These are phyloP conservation scores for Aegilops umbellulata DNA, from an alignment of 176 grass and related monocot species.

Conservation along the genomic window DNA sequence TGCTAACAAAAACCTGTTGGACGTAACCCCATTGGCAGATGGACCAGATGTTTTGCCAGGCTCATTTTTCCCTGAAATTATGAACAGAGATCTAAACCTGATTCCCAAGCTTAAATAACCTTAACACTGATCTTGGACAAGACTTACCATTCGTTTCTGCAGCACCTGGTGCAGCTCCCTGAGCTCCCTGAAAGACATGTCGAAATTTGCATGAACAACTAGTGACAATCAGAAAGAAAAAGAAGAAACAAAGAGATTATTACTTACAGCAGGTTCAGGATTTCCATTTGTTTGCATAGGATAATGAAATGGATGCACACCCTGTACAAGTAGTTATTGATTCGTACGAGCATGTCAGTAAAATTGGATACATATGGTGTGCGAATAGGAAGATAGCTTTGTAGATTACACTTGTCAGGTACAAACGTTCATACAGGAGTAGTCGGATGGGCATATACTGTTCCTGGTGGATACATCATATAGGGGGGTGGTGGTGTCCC, in stretches of 20 bases:
- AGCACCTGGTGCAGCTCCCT: constrained; percentile 51
- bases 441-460: constrained; percentile 87
- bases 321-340: constrained; percentile 49
- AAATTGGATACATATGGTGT: constrained; percentile 23
- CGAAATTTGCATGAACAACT: constrained; percentile 38
- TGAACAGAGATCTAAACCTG: constrained; percentile 55
- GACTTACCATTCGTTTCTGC: constrained; percentile 65
- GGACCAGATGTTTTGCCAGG: constrained; percentile 60
- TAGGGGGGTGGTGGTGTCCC: constrained; percentile 71
- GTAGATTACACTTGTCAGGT: constrained; percentile 10
- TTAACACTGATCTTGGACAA: constrained; percentile 49
- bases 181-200: constrained; percentile 38
- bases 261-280: constrained; percentile 75
- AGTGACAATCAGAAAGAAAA: constrained; percentile 5
- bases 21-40: constrained; percentile 69
- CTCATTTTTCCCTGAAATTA: constrained; percentile 77
- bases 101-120: constrained; percentile 32
- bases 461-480: constrained; percentile 95
- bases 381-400: constrained; percentile 10
- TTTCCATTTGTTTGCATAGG: constrained; percentile 68
- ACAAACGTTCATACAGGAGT: constrained; percentile 65
- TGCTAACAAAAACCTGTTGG: constrained; percentile 55
- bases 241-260: background rate
- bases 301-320: constrained; percentile 84
- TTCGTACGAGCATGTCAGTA: background rate